These are phyloP conservation scores for Geotrichum candidum DNA, from an alignment of 1,139 yeast species.

Conservation along the genomic window DNA sequence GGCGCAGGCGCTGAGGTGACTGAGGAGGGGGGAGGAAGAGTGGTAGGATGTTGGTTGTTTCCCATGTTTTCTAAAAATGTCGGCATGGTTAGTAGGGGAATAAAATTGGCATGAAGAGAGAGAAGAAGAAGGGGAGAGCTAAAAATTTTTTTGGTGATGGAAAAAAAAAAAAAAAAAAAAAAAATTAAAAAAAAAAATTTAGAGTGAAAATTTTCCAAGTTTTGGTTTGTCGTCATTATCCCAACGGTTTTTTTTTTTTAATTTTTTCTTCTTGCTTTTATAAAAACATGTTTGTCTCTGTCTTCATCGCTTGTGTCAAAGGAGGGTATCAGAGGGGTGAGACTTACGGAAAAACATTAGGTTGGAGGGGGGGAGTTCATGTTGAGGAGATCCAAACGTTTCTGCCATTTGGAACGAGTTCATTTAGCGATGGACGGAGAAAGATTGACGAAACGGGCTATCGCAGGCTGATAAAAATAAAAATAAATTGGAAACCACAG, in stretches of 20 bases:
- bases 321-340: not conserved
- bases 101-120: not conserved
- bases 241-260: conserved; percentile 10
- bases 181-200: not conserved
- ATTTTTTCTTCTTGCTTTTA: not conserved
- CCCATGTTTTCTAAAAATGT: conserved; percentile 6
- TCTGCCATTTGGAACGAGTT: conserved; percentile 9
- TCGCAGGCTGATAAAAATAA: not conserved
- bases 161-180: conserved; percentile 4
- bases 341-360: conserved; percentile 10
- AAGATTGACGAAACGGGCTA: not conserved
- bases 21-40: conserved; percentile 1
- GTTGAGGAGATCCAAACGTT: conserved; percentile 2
- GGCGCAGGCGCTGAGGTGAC: not conserved
- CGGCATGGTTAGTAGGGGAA: conserved; percentile 5
- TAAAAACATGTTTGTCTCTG: not conserved
- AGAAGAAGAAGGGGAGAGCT: not conserved
- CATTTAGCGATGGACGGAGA: not conserved
- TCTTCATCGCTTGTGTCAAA: not conserved
- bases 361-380: conserved; percentile 3
- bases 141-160: conserved; percentile 3
- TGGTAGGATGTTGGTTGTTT: conserved; percentile 1
- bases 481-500: not conserved
- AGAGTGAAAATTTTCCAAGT: conserved; percentile 1
- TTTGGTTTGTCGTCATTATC: conserved; percentile 13